A percentile compares a stretch with the other conserved stretches of the same genome.
Evolutionary conservation across 2,329 filamentous ascomycete species (phyloP).

Genomic region (Furcasterigmium furcatum): DNA sequence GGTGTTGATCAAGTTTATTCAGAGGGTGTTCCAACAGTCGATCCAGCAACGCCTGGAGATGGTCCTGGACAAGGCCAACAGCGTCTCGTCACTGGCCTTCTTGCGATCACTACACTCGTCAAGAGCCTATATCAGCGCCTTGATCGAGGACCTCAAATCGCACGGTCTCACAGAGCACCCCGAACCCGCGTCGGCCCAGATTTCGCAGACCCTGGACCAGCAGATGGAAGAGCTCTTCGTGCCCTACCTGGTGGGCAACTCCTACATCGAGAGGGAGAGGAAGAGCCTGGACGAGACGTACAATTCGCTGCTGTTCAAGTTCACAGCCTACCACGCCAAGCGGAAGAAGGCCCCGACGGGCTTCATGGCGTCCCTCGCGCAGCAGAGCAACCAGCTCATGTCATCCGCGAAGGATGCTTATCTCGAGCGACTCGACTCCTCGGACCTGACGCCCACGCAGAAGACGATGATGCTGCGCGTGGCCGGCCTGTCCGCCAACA

Average conservation of each 20-base stretch:
- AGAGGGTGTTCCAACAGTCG: constrained; percentile 95
- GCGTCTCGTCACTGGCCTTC: constrained; percentile 88
- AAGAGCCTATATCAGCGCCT: constrained; percentile 77
- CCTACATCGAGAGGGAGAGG: constrained; percentile 67
- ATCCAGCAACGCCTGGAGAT: constrained; percentile 95
- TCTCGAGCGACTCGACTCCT: constrained; percentile 82
- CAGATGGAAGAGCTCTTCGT: constrained; percentile 76
- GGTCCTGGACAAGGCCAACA: constrained; percentile 91
- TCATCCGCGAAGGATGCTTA: constrained; percentile 88
- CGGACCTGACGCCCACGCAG: constrained; percentile 83
- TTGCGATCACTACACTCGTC: constrained; percentile 88
- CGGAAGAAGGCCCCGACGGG: constrained; percentile 86
- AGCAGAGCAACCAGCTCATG: constrained; percentile 84
- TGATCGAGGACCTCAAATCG: constrained; percentile 90
- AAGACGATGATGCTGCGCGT: constrained; percentile 88
- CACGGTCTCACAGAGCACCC: constrained; percentile 95
- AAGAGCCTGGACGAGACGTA: constrained; percentile 76
- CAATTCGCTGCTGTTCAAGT: constrained; percentile 92
- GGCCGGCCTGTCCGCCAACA: constrained; percentile 76
- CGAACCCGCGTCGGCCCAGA: constrained; percentile 83
- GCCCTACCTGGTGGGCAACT: constrained; percentile 65
- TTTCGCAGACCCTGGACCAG: constrained; percentile 70
- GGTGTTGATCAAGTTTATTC: constrained; percentile 87
- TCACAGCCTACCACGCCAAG: constrained; percentile 88
- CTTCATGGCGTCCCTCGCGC: constrained; percentile 88